Base-by-base conservation (phyloP, 192 early-diverging fungal genomes). In the Podila horticola region DNA sequence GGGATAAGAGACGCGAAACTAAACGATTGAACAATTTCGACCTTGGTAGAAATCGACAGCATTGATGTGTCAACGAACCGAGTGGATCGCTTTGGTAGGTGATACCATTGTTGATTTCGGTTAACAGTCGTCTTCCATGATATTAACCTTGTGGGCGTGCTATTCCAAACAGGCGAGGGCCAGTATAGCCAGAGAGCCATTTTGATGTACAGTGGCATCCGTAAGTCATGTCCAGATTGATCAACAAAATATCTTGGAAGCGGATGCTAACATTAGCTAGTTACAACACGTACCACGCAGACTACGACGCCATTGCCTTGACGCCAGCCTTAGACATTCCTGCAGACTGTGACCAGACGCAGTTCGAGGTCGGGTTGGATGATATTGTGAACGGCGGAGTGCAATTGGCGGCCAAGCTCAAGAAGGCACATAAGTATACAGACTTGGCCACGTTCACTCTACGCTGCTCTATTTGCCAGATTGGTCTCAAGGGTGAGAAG, bases 241-340 rank as follows among this genome's bases (percentile, higher is more conserved):
- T 20, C 15, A 31, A 26, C 49, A 34, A 20, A 48, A 1, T n/a
- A 4, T 30, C 9, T 41, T 22, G 28, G 22, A 57, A 20, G 26
- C 20, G 17, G 5, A 55, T 49, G 19, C 50, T 55, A 30, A 59
- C 24, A 33, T n/a, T 58, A 10, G 24, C 17, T 71, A 17, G 26
- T 58, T 50, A 2, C 19, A 36, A 57, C 20, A 57, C n/a, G n/a
- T 8, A 24, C 55, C 20, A 20, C 24, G 9, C 17, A 55, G 17
- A 95, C 83, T 96, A 95, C 74, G 95, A 96, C 82, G 93, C 92
- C 1, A 51, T 94, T 8, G 95, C 89, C 5, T 69, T 95, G 22
- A 79, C 90, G 4, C 95, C 95, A 1, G 64, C 66, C 7, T 26
- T 62, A 5, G 84, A 81, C 31, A 84, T 86, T 20, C 85, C 90